Conservation (phyloP, 305 asterid genomes). For the Plantago coronopus region DNA sequence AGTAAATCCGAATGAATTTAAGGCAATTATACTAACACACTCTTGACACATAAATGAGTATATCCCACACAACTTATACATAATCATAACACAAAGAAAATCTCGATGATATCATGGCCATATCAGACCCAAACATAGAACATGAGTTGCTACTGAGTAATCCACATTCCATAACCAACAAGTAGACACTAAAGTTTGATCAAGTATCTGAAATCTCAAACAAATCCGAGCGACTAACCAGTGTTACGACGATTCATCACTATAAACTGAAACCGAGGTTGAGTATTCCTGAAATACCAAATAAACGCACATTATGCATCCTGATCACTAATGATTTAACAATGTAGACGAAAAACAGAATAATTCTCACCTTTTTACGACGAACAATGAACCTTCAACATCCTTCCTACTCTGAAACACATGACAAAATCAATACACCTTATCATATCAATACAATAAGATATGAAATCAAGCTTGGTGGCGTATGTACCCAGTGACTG, state of each 20-base stretch:
- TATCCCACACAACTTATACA: too few relatives aligned
- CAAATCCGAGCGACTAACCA: constrained; percentile 39
- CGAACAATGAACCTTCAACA: constrained; percentile 84
- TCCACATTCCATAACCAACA: too few relatives aligned
- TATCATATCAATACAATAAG: constrained; percentile 3
- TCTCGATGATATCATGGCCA: too few relatives aligned
- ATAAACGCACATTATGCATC: background rate
- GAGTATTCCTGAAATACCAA: constrained; percentile 59
- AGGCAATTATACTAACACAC: too few relatives aligned
- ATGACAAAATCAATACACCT: background rate
- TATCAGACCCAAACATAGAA: too few relatives aligned
- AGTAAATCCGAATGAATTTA: too few relatives aligned
- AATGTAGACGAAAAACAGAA: constrained; percentile 13
- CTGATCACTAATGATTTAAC: constrained; percentile 11
- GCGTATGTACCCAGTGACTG: constrained; percentile 62
- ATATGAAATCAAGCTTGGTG: background rate
- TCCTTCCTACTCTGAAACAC: constrained; percentile 69
- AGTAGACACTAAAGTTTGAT: too few relatives aligned
- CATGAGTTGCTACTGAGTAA: background rate
- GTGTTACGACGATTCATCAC: constrained; percentile 80
- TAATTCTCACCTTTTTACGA: constrained; percentile 61
- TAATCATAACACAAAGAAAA: too few relatives aligned
- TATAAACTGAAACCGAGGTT: constrained; percentile 79
- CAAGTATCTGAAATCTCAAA: background rate
- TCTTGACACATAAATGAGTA: too few relatives aligned